Base-by-base conservation (phyloP, 495 filamentous ascomycete genomes). In the Tirmania nivea region DNA sequence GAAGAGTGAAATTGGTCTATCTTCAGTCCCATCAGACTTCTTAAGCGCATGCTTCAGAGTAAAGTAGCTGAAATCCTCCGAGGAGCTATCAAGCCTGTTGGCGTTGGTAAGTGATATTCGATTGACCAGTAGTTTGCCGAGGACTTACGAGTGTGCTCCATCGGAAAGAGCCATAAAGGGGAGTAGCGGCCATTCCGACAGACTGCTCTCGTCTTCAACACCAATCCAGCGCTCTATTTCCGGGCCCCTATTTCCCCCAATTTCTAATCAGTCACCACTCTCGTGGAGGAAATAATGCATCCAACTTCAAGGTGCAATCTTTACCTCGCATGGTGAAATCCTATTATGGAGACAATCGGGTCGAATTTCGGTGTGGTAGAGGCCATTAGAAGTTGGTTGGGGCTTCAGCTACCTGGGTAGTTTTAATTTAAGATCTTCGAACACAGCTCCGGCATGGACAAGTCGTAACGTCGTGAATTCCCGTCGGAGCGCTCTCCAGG, bases 91-190 rank as follows among this genome's bases (percentile, higher is more conserved):
- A 31, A 31, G 25, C 25, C 25, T 31, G 25, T 31, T n/a, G n/a
- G 7, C 0, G 48, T 20, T 50, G n/a, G 48, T n/a, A 34, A 20
- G 17, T 50, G 55, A 19, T 39, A 45, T 45, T 45, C 39, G 48
- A 50, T 19, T 3, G 25, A 31, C 25, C 7, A 31, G 25, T 31
- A 31, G 25, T 31, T 31, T 31, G 25, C 25, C 25, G 25, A 31
- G 3, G 49, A 70, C 81, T 62, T 75, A 93, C 85, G 85, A 75
- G 69, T 97, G 90, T 37, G 90, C 90, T 34, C 90, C 90, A 66
- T 97, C 90, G 35, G 84, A 86, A 57, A 97, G 69, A n/a, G 89
- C 90, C 84, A 96, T 94, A 68, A 96, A 97, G 0, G 90, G 90
- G 49, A 97, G 73, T 56, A 94, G 69, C 7, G 78, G 73, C 90